A percentile compares a stretch with the other conserved stretches of the same genome.
These are phyloP conservation scores for Lignosus rhinocerotis DNA, from an alignment of 1,284 basidiomycete genomes.

Conservation along the genomic window DNA sequence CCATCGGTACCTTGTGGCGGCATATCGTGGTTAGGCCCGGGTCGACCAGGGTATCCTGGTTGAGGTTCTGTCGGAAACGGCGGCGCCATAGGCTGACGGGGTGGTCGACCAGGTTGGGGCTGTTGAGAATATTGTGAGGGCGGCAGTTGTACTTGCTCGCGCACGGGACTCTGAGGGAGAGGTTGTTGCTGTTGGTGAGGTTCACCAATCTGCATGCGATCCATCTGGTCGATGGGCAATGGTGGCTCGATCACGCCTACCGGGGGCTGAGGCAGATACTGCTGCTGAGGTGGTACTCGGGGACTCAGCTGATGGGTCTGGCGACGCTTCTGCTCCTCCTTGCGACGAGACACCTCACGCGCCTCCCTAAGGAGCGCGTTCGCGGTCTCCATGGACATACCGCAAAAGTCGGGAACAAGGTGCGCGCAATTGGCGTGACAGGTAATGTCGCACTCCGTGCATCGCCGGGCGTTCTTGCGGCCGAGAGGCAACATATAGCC, in stretches of 20 bases:
- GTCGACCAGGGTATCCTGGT: conserved; percentile 17
- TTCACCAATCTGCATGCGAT: conserved; percentile 50
- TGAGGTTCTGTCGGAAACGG: conserved; percentile 33
- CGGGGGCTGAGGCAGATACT: conserved; percentile 24
- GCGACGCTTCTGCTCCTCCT: conserved; percentile 47
- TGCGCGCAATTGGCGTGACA: conserved; percentile 98
- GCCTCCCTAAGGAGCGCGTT: conserved; percentile 91
- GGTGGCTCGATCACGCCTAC: conserved; percentile 19
- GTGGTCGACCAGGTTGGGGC: conserved; percentile 19
- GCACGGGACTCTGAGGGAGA: conserved; percentile 23
- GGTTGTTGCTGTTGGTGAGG: conserved; percentile 26
- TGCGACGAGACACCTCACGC: conserved; percentile 61
- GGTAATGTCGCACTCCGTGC: conserved; percentile 94
- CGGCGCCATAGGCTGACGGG: conserved; percentile 24
- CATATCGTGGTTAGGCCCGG: conserved; percentile 25
- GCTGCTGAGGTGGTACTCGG: conserved; percentile 24
- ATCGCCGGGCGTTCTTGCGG: conserved; percentile 94
- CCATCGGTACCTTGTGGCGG: conserved; percentile 24
- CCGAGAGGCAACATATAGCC: conserved; percentile 98
- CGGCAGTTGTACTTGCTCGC: conserved; percentile 20
- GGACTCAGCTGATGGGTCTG: conserved; percentile 22
- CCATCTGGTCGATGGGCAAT: conserved; percentile 43
- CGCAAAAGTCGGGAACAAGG: conserved; percentile 98
- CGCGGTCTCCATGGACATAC: conserved; percentile 99
- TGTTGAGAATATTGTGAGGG: conserved; percentile 25